Evolutionary conservation across 2,329 filamentous ascomycete genomes (phyloP), one percentile per base, ranked within the genome.

Genomic region (Phyllosticta paracitricarpa): DNA sequence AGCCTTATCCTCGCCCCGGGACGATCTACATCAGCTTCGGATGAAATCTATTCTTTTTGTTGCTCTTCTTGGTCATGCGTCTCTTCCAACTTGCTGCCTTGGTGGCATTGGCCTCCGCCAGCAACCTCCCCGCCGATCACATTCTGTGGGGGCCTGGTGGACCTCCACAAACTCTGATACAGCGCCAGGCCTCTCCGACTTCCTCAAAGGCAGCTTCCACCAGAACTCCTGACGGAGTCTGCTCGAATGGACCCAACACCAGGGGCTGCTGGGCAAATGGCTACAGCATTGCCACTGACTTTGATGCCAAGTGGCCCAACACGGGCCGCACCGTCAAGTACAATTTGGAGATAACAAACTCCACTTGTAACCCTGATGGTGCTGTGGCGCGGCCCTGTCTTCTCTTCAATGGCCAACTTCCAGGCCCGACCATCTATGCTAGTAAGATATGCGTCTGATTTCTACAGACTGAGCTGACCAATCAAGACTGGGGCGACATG

Each of bases 321-420:
- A 75, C 73, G 17, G 59, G 59, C 12, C 40, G 26, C 2, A 61
- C 59, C 30, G 55, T 57, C 48, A 51, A 73, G 70, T 77, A 78
- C 65, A 66, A 73, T 51, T 65, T 78, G 4, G 70, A 73, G 33
- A 72, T 79, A 51, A 73, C 74, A 2, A 77, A 78, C 59, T 69
- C 69, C 4, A 77, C 76, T 3, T 69, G 70, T 57, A 73, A 74
- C 54, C 72, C 74, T 3, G 76, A 79, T 66, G 77, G 76, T 4
- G 55, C 51, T 1, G 51, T 63, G 63, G 70, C 61, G 67, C 67
- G 65, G 66, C 64, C 58, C 71, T 69, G 64, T 17, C 72, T 70
- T 66, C 64, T 14, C 67, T 68, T 73, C 58, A 73, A 73, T 33
- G 82, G 82, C 12, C 79, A 83, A 53, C 86, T 83, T 63, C 88